phyloP scores from a whole-genome alignment of 2,329 filamentous ascomycete species.

The Gyromitra esculenta region DNA sequence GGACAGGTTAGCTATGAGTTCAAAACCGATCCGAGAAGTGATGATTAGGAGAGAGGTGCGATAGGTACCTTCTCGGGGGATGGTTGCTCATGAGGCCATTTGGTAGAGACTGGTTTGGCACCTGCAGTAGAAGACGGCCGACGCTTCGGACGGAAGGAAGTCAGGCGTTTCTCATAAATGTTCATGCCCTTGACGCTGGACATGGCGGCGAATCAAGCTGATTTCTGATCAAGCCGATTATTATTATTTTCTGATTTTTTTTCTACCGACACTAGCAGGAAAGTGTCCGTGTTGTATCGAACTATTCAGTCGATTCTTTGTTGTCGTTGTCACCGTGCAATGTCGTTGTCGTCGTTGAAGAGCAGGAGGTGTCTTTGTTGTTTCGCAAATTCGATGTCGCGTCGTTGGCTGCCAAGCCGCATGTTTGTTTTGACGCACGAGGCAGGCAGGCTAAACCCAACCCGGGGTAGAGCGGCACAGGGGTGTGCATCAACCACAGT shows the following conservation, averaged over 20 bases:
- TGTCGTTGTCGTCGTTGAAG: constrained; percentile 1
- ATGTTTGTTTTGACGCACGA: constrained; percentile 30
- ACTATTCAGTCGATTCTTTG: constrained; percentile 16
- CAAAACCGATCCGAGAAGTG: constrained; percentile 43
- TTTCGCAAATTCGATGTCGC: constrained; percentile 16
- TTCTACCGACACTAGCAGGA: neutral
- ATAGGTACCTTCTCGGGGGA: constrained; percentile 70
- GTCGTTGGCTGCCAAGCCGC: constrained; percentile 33
- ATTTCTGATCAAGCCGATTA: neutral
- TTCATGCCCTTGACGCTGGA: constrained; percentile 62
- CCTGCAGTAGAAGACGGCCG: constrained; percentile 73
- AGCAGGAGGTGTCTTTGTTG: constrained; percentile 43
- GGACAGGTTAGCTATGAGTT: constrained; percentile 39
- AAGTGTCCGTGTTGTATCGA: constrained; percentile 18
- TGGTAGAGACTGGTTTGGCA: constrained; percentile 66
- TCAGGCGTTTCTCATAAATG: constrained; percentile 78
- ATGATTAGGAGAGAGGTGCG: constrained; percentile 48
- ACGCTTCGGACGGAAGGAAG: constrained; percentile 81
- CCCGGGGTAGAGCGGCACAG: neutral
- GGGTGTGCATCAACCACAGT: neutral
- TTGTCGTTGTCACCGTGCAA: constrained; percentile 4
- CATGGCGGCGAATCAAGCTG: constrained; percentile 11
- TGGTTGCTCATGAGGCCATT: constrained; percentile 82
- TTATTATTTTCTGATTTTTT: neutral
- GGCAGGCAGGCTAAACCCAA: neutral